Evolutionary conservation across 805 yeast species (phyloP), one percentile per base, ranked within the genome.

Genomic region (Myxozyma monticola): DNA sequence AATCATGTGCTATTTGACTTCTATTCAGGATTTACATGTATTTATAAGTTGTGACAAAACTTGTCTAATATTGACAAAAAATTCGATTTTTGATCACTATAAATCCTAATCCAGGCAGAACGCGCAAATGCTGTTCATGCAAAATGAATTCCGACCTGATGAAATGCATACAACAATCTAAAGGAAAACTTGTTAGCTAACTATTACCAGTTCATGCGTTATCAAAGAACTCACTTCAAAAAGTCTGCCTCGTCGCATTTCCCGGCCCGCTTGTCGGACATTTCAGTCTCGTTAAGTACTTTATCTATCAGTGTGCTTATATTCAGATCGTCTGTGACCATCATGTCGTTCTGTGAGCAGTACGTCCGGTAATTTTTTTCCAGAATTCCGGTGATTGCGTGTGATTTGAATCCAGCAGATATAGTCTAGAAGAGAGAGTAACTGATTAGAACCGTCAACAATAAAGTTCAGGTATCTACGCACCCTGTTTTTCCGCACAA

Each of bases 201-300:
- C 5, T 38, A 29, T 12, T 8, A 7, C 12, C 10, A 14, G 12
- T 28, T 9, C 31, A 14, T 14, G 9, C 31, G 14, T 10, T 10
- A 10, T 28, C 14, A 28, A 28, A 28, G 31, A 28, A 34, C 53
- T 18, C 25, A 50, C 53, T 69, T 62, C 62, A 93, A 74, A 69
- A 93, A 93, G 66, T 93, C 99, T 21, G 90, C 87, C 71, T 93
- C 97, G 66, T 90, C 98, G 71, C 95, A 80, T 68, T 93, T 93
- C 28, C 95, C 85, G 1, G 98, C 84, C 75, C 99, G 85, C 69
- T 85, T 81, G 36, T 88, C 96, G 4, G 85, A 77, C 63, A 84
- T 78, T 0, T 80, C 96, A 0, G 97, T 89, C 56, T 87, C 89
- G 8, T 72, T 69, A 60, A 93, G 76, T 0, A 93, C 97, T 41